Conservation (phyloP, 1,284 basidiomycete species). For the Pseudozyma thailandica region DNA sequence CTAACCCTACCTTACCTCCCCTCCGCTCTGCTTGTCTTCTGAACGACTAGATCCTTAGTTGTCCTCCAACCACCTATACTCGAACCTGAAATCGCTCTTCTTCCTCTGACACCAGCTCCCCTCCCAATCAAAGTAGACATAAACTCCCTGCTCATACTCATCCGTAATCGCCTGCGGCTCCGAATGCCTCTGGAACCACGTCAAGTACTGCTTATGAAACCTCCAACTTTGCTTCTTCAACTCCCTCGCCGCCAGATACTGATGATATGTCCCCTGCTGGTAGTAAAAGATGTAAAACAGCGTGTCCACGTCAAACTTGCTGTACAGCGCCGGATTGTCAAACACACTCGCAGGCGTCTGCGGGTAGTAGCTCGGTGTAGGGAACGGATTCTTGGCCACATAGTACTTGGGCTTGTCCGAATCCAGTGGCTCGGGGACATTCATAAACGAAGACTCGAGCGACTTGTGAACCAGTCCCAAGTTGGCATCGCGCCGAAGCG, state of each 20-base stretch:
- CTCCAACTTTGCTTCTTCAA: slow-evolving; percentile 98
- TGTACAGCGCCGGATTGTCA: slow-evolving; percentile 85
- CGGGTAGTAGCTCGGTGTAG: slow-evolving; percentile 93
- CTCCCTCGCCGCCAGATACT: slow-evolving; percentile 97
- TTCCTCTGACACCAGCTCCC: slow-evolving; percentile 90
- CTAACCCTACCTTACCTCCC: too few species aligned
- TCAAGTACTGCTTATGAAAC: slow-evolving; percentile 98
- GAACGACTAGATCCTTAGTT: slow-evolving; percentile 22
- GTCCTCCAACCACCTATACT: slow-evolving; percentile 61
- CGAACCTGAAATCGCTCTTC: slow-evolving; percentile 92
- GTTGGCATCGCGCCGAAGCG: slow-evolving; percentile 85
- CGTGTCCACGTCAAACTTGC: slow-evolving; percentile 95
- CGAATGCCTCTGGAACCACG: slow-evolving; percentile 99
- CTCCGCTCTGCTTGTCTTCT: too few species aligned
- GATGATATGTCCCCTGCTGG: slow-evolving; percentile 94
- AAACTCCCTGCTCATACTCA: slow-evolving; percentile 97
- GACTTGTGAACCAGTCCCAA: slow-evolving; percentile 80
- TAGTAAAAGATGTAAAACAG: slow-evolving; percentile 99
- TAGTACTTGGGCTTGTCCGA: slow-evolving; percentile 81
- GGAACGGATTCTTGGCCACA: slow-evolving; percentile 89
- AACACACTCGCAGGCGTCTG: slow-evolving; percentile 84
- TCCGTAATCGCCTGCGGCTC: slow-evolving; percentile 99
- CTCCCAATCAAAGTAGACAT: slow-evolving; percentile 69
- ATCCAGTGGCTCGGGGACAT: slow-evolving; percentile 89
- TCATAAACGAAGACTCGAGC: slow-evolving; percentile 87